Base-by-base conservation (phyloP, 495 filamentous ascomycete genomes). In the Lophiotrema nucula region DNA sequence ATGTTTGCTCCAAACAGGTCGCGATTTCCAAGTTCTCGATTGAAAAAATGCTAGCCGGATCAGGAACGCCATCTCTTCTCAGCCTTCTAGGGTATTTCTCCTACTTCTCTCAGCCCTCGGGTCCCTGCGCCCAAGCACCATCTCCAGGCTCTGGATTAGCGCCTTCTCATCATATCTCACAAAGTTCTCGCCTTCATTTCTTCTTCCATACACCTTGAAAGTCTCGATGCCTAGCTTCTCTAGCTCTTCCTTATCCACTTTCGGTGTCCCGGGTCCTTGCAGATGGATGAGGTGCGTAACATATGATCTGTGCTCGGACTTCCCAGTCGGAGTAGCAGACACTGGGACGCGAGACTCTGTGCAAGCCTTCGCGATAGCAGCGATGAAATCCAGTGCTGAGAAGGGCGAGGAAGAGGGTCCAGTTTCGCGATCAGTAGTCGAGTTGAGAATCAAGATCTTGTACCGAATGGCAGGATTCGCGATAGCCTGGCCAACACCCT, bases 381-480 rank as follows among this genome's bases (percentile, higher is more conserved):
- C 77, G 1, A 95, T 79, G 58, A 97, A 97, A 53, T 92, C 89
- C 1, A 71, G 74, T 0, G 88, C 92, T 1, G 81, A 79, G 67
- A 88, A 90, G 10, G 83, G 77, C 5, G 73, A 53, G 6, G 61
- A 55, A 3, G 75, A 68, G 1, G 87, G 85, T 0, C 88, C 89
- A 2, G 92, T 96, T 72, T 97, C 92, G 2, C 92, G 81, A 63
- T 97, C 92, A 1, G 87, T 71, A 10, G 77, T 85, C 3, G 88
- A 85, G 60, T 97, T 97, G 3, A 97, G 69, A 13, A 97, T 87
- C 13, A 97, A 70, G 37, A 97, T 88, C 71, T 93, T 95, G 56
- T 86, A 82, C 2, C 80, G 68, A 5, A 84, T 69, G 53, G 31
- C 19, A 35, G 33, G 71, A 64, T 38, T 86, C 67, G 31, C 45